phyloP scores from a whole-genome alignment of 208 protist genomes.

The Wallacemonas collosoma region DNA sequence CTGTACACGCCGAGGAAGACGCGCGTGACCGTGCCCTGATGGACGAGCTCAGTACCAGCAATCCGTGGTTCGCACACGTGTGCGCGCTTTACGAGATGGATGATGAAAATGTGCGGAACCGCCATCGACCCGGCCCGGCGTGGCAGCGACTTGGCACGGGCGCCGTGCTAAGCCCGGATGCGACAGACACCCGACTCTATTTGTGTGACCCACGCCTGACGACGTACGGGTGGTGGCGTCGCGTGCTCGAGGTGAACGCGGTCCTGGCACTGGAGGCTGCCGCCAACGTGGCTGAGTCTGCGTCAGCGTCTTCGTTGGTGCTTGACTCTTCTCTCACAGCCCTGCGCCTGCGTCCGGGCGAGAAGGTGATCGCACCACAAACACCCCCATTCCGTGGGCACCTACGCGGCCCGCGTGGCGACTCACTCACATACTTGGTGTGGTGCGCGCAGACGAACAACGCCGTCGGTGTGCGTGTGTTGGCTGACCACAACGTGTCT shows the following conservation, averaged over 20 bases:
- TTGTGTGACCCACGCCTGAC: conserved; percentile 45
- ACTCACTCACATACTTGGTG: conserved; percentile 37
- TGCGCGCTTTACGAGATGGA: conserved; percentile 13
- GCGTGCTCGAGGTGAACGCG: conserved; percentile 51
- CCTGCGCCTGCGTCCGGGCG: conserved; percentile 26
- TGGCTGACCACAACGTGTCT: conserved; percentile 75
- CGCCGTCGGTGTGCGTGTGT: conserved; percentile 67
- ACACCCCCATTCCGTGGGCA: conserved; percentile 23
- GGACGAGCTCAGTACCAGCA: not conserved
- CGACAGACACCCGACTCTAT: conserved; percentile 32
- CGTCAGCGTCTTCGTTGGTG: not conserved
- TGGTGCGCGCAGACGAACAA: conserved; percentile 77
- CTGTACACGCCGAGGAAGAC: conserved; percentile 3
- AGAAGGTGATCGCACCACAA: conserved; percentile 31
- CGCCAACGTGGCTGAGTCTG: not conserved
- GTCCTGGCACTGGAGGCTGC: conserved; percentile 36
- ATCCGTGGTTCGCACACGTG: conserved; percentile 9
- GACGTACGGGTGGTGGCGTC: conserved; percentile 68
- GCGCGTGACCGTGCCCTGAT: not conserved
- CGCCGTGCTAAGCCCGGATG: conserved; percentile 22
- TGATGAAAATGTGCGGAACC: not conserved
- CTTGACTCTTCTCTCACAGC: no score
- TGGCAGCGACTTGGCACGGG: conserved; percentile 12
- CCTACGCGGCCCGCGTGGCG: not conserved
- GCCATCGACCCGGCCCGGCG: not conserved